A percentile compares a stretch with the other conserved stretches of the same genome.
Evolutionary conservation across 768 basidiomycete genomes (phyloP).

Genomic region (Boletus patriciae): DNA sequence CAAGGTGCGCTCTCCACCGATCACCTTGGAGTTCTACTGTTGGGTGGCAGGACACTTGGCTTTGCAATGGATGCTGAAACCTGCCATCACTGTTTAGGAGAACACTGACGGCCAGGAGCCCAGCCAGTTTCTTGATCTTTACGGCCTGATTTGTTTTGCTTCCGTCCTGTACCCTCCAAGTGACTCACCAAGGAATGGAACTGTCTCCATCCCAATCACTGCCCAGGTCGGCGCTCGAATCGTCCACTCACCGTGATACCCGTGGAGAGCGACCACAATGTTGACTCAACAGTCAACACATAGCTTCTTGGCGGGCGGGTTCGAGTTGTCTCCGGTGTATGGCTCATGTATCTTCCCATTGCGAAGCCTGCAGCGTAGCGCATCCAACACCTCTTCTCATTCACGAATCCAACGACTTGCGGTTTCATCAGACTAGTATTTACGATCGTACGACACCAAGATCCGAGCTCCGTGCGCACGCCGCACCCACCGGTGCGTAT

Average conservation of each 20-base stretch:
- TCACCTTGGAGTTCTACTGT: too few species aligned
- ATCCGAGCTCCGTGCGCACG: constrained; percentile 6
- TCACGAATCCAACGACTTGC: background rate
- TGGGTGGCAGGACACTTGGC: too few species aligned
- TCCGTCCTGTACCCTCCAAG: background rate
- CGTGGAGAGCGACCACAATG: background rate
- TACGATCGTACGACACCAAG: background rate
- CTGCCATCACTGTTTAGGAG: too few species aligned
- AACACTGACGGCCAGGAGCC: too few species aligned
- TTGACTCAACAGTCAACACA: background rate
- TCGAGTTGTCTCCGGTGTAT: background rate
- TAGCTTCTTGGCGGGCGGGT: constrained; percentile 9
- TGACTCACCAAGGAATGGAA: too few species aligned
- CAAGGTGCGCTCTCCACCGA: too few species aligned
- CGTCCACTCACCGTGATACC: background rate
- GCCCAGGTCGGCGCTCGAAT: too few species aligned
- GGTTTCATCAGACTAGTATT: background rate
- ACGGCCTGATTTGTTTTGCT: background rate
- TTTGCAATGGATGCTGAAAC: too few species aligned
- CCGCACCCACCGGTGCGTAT: constrained; percentile 7
- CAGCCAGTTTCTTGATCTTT: too few species aligned
- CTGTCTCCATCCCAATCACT: too few species aligned
- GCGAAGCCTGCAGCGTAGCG: background rate
- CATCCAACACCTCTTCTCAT: background rate
- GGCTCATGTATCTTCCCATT: too few species aligned